Conservation (phyloP, 306 rosid genomes). For the Vigna hirtella region DNA sequence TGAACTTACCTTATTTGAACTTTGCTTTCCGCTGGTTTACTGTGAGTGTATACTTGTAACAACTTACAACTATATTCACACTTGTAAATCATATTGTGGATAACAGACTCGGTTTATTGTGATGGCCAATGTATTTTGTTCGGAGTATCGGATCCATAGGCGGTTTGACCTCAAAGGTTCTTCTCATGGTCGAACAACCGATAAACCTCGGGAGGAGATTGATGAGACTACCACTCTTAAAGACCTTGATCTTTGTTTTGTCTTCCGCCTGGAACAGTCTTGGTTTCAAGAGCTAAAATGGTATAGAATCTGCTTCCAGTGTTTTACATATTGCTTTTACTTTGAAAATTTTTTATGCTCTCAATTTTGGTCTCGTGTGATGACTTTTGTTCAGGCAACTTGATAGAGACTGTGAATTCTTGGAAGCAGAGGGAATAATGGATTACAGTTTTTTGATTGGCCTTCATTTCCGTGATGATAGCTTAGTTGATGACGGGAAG, state of each 20-base stretch:
- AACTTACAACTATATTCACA: not conserved
- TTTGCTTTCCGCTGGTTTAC: slow-evolving; percentile 25
- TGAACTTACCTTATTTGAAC: not conserved
- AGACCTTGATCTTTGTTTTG: slow-evolving; percentile 64
- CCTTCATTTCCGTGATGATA: slow-evolving; percentile 59
- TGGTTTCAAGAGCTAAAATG: slow-evolving; percentile 65
- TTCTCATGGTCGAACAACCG: slow-evolving; percentile 60
- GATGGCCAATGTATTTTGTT: slow-evolving; percentile 66
- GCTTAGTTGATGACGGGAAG: slow-evolving; percentile 44
- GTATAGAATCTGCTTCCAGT: slow-evolving; percentile 40
- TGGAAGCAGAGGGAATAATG: slow-evolving; percentile 66
- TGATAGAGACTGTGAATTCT: slow-evolving; percentile 62
- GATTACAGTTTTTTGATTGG: slow-evolving; percentile 68
- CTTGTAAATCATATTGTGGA: slow-evolving; percentile 12
- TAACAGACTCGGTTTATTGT: slow-evolving; percentile 60
- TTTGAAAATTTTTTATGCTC: slow-evolving; percentile 14
- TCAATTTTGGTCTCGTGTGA: slow-evolving; percentile 31
- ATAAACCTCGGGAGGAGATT: slow-evolving; percentile 58
- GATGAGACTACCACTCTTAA: slow-evolving; percentile 65
- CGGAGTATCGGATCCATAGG: slow-evolving; percentile 62
- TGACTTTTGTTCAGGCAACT: slow-evolving; percentile 58
- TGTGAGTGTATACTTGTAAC: slow-evolving; percentile 15
- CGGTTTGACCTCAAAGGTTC: slow-evolving; percentile 68
- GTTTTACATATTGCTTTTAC: not conserved
- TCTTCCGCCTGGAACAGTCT: slow-evolving; percentile 56